phyloP scores from a whole-genome alignment of 345 rosid genomes.

The Acer saccharum region DNA sequence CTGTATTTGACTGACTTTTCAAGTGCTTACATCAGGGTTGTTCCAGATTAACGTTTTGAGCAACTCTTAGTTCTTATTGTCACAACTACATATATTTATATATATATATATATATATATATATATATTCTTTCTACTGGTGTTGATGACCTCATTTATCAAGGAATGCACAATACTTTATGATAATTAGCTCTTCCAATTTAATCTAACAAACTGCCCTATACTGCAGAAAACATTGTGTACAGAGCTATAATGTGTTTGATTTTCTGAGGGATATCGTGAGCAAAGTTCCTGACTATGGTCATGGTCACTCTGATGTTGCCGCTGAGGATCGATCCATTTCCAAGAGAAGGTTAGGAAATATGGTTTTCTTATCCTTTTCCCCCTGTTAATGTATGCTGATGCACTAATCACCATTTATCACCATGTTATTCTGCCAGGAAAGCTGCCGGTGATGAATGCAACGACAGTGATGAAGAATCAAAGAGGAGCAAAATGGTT shows the following conservation, averaged over 20 bases:
- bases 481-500: conserved; percentile 85
- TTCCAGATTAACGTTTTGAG: neutral
- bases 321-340: conserved; percentile 69
- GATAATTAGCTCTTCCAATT: neutral
- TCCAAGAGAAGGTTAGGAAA: conserved; percentile 71
- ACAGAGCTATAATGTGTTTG: conserved; percentile 93
- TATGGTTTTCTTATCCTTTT: neutral
- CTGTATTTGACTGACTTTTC: neutral
- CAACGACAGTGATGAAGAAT: conserved; percentile 90
- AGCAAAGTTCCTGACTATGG: conserved; percentile 97
- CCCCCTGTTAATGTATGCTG: neutral
- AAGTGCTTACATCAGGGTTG: neutral
- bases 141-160: neutral
- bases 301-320: conserved; percentile 69
- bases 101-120: too few relatives aligned
- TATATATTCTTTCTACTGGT: neutral
- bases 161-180: neutral
- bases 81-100: neutral
- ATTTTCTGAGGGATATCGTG: conserved; percentile 94
- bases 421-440: conserved; percentile 45
- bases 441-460: conserved; percentile 71
- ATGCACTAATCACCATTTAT: neutral
- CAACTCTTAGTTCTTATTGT: neutral
- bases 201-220: conserved; percentile 19
- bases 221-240: conserved; percentile 93